Base-by-base conservation (phyloP, 2,329 filamentous ascomycete genomes). In the Neonectria faginata region DNA sequence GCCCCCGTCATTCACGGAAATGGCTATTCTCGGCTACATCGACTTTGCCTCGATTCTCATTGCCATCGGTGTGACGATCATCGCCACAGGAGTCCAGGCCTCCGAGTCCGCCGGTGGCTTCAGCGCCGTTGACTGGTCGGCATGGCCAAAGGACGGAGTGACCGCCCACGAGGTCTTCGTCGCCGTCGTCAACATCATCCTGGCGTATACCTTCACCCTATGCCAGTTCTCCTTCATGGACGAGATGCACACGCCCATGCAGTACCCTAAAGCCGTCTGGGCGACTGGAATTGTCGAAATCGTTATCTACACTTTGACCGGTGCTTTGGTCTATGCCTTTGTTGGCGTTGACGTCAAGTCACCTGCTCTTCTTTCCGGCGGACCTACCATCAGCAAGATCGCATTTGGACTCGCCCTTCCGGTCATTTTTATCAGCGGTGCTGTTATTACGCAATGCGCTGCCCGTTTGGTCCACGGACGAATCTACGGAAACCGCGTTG, bases 171-270 rank as follows among this genome's bases (percentile, higher is more conserved):
- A 64, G 47, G 45, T 64, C 27, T 64, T 64, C 39, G 61, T 64
- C 8, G 61, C 61, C n/a, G 39, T 64, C 10, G 61, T 64, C 14
- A 64, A 64, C 48, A 64, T 64, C 29, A 64, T 64, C 44, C 56
- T 64, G 31, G 61, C 61, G 29, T 64, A 64, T 47, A 64, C 61
- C n/a, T 64, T 64, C 29, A 64, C 61, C 3, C 44, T 64, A 10
- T 64, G 61, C 51, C 61, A 64, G 12, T 64, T 64, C 45, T 64
- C 61, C 5, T 64, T 64, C 56, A 64, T 64, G 61, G 61, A 64
- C 45, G 61, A 64, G 39, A 64, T 64, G 61, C 61, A 64, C 50
- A 64, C 56, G 4, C 61, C 61, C 5, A 31, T 29, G 44, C 56
- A 64, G 29, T 64, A 64, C 51, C 50, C 61, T 56, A 64, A 64